phyloP scores from a whole-genome alignment of 208 protist species.

The Ichthyophonus hoferi region DNA sequence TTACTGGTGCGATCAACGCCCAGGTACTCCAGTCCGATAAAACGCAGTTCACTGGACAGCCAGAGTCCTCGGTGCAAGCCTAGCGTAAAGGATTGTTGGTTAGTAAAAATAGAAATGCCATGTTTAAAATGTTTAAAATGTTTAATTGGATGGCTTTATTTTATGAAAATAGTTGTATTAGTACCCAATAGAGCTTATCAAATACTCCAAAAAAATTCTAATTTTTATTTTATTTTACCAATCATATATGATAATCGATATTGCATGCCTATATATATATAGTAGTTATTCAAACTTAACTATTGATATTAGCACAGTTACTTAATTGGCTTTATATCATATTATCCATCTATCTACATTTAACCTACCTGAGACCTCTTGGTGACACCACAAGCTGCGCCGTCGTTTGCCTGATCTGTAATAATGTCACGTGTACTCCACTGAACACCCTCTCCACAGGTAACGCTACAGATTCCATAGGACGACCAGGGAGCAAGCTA shows the following conservation, averaged over 20 bases:
- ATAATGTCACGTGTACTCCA: not conserved
- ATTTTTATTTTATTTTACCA: too few species aligned
- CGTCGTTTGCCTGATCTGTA: not conserved
- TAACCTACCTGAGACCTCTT: not conserved
- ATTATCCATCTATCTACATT: not conserved
- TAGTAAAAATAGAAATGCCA: not conserved
- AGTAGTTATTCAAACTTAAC: too few species aligned
- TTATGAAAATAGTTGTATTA: too few species aligned
- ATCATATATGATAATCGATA: not conserved
- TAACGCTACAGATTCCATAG: not conserved
- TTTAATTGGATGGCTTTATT: too few species aligned
- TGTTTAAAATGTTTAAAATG: not conserved
- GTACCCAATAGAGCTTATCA: too few species aligned
- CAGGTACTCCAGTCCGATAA: not conserved
- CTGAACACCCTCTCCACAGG: not conserved
- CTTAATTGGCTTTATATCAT: not conserved
- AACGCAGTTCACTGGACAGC: not conserved
- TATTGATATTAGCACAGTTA: too few species aligned
- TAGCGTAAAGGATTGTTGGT: not conserved
- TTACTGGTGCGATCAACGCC: not conserved
- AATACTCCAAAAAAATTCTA: too few species aligned
- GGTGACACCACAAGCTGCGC: not conserved
- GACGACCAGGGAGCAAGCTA: not conserved
- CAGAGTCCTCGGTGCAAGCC: not conserved
- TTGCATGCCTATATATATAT: too few species aligned